phyloP scores from a whole-genome alignment of 768 basidiomycete genomes.

The Rhodotorula graminis region DNA sequence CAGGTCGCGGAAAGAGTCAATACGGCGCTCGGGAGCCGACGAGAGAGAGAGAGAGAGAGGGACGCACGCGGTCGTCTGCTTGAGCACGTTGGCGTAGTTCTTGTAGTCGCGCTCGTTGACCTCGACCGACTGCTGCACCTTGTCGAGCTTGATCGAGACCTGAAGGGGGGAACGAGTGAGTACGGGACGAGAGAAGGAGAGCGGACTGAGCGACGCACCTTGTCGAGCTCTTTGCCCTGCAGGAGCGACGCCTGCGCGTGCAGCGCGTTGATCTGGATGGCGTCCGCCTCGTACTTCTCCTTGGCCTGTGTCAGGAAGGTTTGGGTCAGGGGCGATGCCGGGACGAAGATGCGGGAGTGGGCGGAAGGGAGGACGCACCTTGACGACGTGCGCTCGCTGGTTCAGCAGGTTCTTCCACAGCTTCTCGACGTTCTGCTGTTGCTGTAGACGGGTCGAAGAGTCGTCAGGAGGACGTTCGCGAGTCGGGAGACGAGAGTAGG shows the following conservation, averaged over 20 bases:
- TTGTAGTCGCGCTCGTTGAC: constrained; percentile 86
- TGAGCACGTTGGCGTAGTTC: constrained; percentile 73
- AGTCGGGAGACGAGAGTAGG: not conserved
- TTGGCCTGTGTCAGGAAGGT: constrained; percentile 54
- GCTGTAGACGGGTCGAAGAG: constrained; percentile 26
- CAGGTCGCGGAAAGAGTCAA: not conserved
- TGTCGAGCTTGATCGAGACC: constrained; percentile 68
- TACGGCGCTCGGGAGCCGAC: no score
- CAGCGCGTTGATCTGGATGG: constrained; percentile 85
- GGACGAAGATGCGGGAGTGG: not conserved
- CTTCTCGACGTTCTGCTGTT: constrained; percentile 75
- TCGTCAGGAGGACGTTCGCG: not conserved
- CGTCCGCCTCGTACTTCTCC: constrained; percentile 89
- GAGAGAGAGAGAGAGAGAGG: no score
- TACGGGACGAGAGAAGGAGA: not conserved
- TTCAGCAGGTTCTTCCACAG: constrained; percentile 81
- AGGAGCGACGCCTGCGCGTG: constrained; percentile 84
- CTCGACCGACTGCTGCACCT: constrained; percentile 80
- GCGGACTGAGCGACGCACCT: constrained; percentile 51
- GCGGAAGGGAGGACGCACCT: constrained; percentile 46
- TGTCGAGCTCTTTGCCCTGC: constrained; percentile 90
- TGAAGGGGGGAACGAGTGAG: not conserved
- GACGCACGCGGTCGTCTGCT: constrained; percentile 58
- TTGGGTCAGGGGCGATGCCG: no score
- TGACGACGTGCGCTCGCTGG: constrained; percentile 76